Percentiles rank a stretch among this genome's conserved stretches.
These are phyloP conservation scores for Lanmaoa rubissima DNA, from an alignment of 768 basidiomycete species.

Conservation along the genomic window DNA sequence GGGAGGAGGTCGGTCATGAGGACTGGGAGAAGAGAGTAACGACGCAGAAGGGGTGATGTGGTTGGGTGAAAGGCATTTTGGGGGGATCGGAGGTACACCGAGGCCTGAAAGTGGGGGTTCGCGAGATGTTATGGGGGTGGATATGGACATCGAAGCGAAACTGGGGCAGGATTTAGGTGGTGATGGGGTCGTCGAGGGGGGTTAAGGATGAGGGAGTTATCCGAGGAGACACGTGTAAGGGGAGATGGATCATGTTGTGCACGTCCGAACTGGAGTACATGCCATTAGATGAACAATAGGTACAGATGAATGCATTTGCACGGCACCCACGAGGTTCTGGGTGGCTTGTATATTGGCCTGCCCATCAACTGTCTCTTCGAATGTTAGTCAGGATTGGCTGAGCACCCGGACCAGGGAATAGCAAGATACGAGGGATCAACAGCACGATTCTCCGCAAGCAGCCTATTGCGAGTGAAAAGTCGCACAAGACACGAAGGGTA, in stretches of 20 bases:
- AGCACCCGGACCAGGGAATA: slow-evolving; percentile 44
- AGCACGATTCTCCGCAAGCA: slow-evolving; percentile 18
- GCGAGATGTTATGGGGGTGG: not conserved
- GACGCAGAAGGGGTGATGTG: slow-evolving; percentile 36
- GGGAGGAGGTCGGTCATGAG: slow-evolving; percentile 43
- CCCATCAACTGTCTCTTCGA: slow-evolving; percentile 73
- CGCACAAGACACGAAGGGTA: not conserved
- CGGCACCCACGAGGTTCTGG: slow-evolving; percentile 85
- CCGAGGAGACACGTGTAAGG: slow-evolving; percentile 43
- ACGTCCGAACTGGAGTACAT: slow-evolving; percentile 56
- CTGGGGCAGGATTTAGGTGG: slow-evolving; percentile 41
- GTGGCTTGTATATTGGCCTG: slow-evolving; percentile 85
- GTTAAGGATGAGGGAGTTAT: slow-evolving; percentile 39
- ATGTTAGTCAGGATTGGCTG: slow-evolving; percentile 37
- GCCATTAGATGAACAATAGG: not conserved
- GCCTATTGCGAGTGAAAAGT: slow-evolving; percentile 41
- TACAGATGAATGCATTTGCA: slow-evolving; percentile 43
- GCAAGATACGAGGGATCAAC: slow-evolving; percentile 49
- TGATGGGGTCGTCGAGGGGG: slow-evolving; percentile 40
- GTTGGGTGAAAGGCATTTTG: not conserved
- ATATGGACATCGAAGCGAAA: slow-evolving; percentile 30
- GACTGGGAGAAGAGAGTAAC: slow-evolving; percentile 37
- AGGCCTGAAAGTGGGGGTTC: not conserved
- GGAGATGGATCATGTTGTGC: slow-evolving; percentile 47
- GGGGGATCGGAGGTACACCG: not conserved